phyloP scores from a whole-genome alignment of 192 early-diverging fungal species.

The Obelidium mucronatum region DNA sequence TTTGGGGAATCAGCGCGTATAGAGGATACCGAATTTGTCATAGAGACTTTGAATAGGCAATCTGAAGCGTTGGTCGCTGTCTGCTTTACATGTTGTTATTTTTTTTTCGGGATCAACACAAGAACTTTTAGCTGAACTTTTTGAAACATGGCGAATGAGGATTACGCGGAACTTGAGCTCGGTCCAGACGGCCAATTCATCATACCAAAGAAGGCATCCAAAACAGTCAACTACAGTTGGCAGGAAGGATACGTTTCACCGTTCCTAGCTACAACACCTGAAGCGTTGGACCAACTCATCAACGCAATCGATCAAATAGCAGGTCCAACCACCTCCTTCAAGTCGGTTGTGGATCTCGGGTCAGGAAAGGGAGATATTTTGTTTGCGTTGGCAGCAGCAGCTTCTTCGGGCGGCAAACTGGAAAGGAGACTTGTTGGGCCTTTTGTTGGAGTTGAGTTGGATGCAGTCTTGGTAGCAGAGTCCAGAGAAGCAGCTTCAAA shows the following conservation, averaged over 20 bases:
- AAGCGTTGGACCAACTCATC: neutral
- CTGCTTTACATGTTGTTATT: too few relatives aligned
- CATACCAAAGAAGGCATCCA: conserved; percentile 12
- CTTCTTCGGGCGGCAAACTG: neutral
- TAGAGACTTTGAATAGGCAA: too few relatives aligned
- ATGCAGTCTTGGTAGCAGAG: neutral
- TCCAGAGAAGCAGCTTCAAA: neutral
- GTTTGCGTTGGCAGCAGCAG: neutral
- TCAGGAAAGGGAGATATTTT: conserved; percentile 17
- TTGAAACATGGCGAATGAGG: neutral
- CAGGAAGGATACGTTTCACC: conserved; percentile 17
- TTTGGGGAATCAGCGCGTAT: too few relatives aligned
- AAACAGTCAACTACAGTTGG: neutral
- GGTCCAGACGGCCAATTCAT: conserved; percentile 4
- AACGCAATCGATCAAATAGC: neutral
- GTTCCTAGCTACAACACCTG: conserved; percentile 4
- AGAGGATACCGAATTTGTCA: too few relatives aligned
- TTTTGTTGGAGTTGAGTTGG: conserved; percentile 19
- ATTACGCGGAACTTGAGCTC: neutral
- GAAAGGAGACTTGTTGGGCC: neutral
- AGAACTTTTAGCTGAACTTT: too few relatives aligned
- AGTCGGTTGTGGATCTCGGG: conserved; percentile 1
- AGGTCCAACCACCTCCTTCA: neutral
- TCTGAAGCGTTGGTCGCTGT: too few relatives aligned
- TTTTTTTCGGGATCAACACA: too few relatives aligned